phyloP scores from a whole-genome alignment of 1,139 yeast species.

The Debaryomyces sp. region DNA sequence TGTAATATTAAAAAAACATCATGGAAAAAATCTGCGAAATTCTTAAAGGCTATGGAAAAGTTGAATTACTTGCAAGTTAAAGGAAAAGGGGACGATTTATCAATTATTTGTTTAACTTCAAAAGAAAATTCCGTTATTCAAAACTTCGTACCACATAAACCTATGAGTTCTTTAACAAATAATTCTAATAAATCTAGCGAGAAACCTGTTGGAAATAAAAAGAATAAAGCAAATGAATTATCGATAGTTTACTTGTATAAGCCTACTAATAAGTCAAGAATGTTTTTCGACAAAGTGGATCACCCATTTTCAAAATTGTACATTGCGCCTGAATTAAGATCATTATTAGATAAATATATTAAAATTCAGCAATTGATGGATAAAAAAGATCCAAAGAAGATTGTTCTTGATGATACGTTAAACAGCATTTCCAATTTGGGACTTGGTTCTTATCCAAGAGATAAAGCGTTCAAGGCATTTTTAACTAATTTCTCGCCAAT shows the following conservation, averaged over 20 bases:
- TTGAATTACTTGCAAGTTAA: slow-evolving; percentile 63
- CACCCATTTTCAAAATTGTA: slow-evolving; percentile 44
- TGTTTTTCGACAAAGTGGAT: slow-evolving; percentile 51
- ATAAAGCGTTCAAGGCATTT: slow-evolving; percentile 53
- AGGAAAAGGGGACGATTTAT: slow-evolving; percentile 76
- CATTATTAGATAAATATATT: slow-evolving; percentile 58
- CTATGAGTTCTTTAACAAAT: slow-evolving; percentile 15
- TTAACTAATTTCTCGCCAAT: slow-evolving; percentile 57
- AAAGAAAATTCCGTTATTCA: slow-evolving; percentile 53
- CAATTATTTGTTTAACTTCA: slow-evolving; percentile 53
- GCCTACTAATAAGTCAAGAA: slow-evolving; percentile 54
- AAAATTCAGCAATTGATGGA: slow-evolving; percentile 50
- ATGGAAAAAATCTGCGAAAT: slow-evolving; percentile 89
- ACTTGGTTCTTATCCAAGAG: slow-evolving; percentile 43
- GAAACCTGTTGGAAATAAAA: slow-evolving; percentile 23
- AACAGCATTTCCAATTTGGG: slow-evolving; percentile 27
- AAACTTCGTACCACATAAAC: slow-evolving; percentile 63
- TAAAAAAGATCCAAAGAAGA: slow-evolving; percentile 46
- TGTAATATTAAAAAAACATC: slow-evolving; percentile 79
- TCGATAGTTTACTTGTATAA: slow-evolving; percentile 49
- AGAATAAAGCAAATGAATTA: slow-evolving; percentile 28
- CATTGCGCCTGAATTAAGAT: slow-evolving; percentile 55
- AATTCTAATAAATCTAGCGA: slow-evolving; percentile 8
- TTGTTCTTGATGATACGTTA: slow-evolving; percentile 55
- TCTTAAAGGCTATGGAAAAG: slow-evolving; percentile 83